Evolutionary conservation across 495 filamentous ascomycete genomes (phyloP), one percentile per base, ranked within the genome.

Genomic region (Penicillium samsonianum): DNA sequence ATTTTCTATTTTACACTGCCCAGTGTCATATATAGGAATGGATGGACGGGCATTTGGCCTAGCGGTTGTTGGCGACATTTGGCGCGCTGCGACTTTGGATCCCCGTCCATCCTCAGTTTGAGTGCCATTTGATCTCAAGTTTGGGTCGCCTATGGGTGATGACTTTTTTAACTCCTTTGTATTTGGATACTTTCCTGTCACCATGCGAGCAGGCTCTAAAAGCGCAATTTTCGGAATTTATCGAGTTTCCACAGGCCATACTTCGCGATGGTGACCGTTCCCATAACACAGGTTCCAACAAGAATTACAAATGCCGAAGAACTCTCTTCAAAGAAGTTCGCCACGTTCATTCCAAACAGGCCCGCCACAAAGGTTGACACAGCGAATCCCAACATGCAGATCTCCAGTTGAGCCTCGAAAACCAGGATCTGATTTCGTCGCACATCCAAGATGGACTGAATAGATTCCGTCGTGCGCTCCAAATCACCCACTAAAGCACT

Each of bases 381-480:
- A 3, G 65, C 64, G 19, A 74, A 53, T 12, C 65, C 71, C 5
- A 72, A 48, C 69, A 71, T 69, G 26, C 64, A 57, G 38, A 71
- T 68, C 60, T 72, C 67, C 20, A 74, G 55, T 45, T 66, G 61
- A 3, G 65, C 68, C 44, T 74, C 68, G 12, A 74, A 64, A 0
- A 71, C 56, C 68, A 74, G 67, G 43, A 74, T 72, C 53, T 72
- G 69, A 46, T 74, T 74, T 8, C 69, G 67, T 22, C 68, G 67
- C 30, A 74, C 66, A 54, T 66, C 63, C 35, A 74, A 49, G 22
- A 65, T 55, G 0, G 64, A 69, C 52, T 66, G 50, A 9, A 69
- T 66, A 0, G 60, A 65, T 12, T 67, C 64, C 44, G 65, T 62
- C 4, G 66, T 72, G 11, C 63, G 67, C 14, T 57, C 59, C 8